Base-by-base conservation (phyloP, 2,329 filamentous ascomycete genomes). In the Paraconiothyrium brasiliense region DNA sequence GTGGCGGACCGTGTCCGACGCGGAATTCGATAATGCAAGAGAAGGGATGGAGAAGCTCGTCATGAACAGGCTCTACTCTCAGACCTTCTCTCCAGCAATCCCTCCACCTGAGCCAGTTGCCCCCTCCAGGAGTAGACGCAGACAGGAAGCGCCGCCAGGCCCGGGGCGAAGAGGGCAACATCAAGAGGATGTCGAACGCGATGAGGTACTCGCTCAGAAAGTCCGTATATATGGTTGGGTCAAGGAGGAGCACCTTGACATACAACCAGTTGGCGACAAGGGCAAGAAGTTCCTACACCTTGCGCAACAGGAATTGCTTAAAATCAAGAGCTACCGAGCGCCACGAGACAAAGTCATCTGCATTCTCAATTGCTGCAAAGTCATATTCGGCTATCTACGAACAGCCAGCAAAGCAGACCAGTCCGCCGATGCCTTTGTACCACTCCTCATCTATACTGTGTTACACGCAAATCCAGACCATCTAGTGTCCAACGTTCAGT, bases 21-120 rank as follows among this genome's bases (percentile, higher is more conserved):
- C 92, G 41, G 95, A 99, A 74, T 99, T 99, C 71, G 95, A 99
- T 79, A 99, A 99, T 78, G 95, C 95, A 14, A 89, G 94, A 69
- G 95, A 99, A 81, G 95, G 95, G 37, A 99, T 99, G 95, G 95
- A 99, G 82, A 99, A 99, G 78, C 85, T 99, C 4, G 96, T 99
- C 68, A 99, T 99, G 96, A 99, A 99, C 77, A 86, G 96, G 59
- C 82, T 99, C 4, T 99, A 99, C 78, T 89, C 89, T 0, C 95
- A 99, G 78, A 98, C 95, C 0, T 99, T 99, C 76, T 97, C 94
- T 0, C 95, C 95, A 0, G 92, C 92, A 14, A 99, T 99, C 65
- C 88, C 93, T 3, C 86, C 92, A 0, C 90, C 93, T 3, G 91
- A 93, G 63, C 90, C 90, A 2, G 86, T 91, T 86, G 90, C 27